Evolutionary conservation across 2,329 filamentous ascomycete species (phyloP).

Genomic region (Fusarium nanum): DNA sequence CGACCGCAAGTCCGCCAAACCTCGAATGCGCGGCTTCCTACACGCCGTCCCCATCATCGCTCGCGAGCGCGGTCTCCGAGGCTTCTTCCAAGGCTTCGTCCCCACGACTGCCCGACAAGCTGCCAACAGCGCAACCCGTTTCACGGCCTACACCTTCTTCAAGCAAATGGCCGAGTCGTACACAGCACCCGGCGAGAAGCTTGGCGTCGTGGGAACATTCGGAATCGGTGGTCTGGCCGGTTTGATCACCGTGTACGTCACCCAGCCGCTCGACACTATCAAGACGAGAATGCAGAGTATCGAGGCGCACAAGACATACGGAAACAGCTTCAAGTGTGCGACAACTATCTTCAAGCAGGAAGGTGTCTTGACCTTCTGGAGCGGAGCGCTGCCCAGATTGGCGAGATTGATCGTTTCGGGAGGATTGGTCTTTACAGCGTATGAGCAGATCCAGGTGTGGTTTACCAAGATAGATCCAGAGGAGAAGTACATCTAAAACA

Average conservation of each 20-base stretch:
- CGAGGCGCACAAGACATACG: conserved; percentile 82
- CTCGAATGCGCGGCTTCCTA: conserved; percentile 90
- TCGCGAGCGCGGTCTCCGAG: conserved; percentile 85
- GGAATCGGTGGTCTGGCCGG: conserved; percentile 90
- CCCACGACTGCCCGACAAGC: conserved; percentile 95
- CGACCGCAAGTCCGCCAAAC: conserved; percentile 86
- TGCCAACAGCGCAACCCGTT: conserved; percentile 92
- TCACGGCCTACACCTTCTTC: conserved; percentile 89
- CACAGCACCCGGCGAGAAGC: conserved; percentile 92
- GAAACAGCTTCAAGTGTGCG: conserved; percentile 88
- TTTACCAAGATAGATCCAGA: conserved; percentile 85
- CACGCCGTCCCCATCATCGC: conserved; percentile 90
- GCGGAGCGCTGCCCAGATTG: conserved; percentile 86
- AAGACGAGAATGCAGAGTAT: conserved; percentile 99
- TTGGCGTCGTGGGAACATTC: conserved; percentile 89
- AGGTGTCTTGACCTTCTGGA: conserved; percentile 92
- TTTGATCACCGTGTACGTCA: conserved; percentile 86
- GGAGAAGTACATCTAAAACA: conserved; percentile 77
- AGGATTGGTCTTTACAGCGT: conserved; percentile 98
- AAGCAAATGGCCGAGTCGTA: conserved; percentile 94
- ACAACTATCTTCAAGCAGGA: conserved; percentile 87
- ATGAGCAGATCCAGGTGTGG: conserved; percentile 87
- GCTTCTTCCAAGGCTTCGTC: conserved; percentile 97
- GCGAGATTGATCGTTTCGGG: conserved; percentile 89
- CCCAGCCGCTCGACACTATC: conserved; percentile 85